Evolutionary conservation across 2,329 filamentous ascomycete genomes (phyloP).

Genomic region (Colletotrichum sp.): DNA sequence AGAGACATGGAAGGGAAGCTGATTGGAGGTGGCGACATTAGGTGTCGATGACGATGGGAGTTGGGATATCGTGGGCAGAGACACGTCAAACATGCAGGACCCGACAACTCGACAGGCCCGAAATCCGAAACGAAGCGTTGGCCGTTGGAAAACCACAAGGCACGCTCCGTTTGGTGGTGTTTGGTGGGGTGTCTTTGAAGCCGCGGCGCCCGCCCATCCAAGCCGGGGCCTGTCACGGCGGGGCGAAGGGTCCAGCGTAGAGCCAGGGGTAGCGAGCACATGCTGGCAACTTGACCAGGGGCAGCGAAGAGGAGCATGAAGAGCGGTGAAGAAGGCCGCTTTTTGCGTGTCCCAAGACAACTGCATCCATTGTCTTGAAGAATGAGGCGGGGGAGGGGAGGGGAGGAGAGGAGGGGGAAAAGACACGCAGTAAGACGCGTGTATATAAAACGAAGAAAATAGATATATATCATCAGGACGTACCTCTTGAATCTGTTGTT

Average conservation of each 20-base stretch:
- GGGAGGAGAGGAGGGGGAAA: neutral
- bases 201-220: slow-evolving; percentile 6
- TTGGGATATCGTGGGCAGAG: neutral
- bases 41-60: neutral
- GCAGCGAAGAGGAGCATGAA: neutral
- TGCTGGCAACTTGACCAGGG: neutral
- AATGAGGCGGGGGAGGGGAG: neutral
- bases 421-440: neutral
- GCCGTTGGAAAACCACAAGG: neutral
- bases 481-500: slow-evolving; percentile 22
- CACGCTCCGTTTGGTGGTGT: neutral
- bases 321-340: slow-evolving; percentile 9
- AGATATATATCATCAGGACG: neutral
- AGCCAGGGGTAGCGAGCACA: slow-evolving; percentile 7
- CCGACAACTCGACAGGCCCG: slow-evolving; percentile 1
- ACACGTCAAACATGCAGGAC: slow-evolving; percentile 17
- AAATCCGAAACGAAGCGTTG: neutral
- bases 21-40: slow-evolving; percentile 13
- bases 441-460: neutral
- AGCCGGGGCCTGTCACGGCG: neutral
- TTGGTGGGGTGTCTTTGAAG: neutral
- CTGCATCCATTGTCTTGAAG: neutral
- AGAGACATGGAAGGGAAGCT: slow-evolving; percentile 11
- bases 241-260: slow-evolving; percentile 13
- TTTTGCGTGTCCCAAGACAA: neutral